These are phyloP conservation scores for Nevesoporus exiguus DNA, from an alignment of 768 basidiomycete species.

Conservation along the genomic window DNA sequence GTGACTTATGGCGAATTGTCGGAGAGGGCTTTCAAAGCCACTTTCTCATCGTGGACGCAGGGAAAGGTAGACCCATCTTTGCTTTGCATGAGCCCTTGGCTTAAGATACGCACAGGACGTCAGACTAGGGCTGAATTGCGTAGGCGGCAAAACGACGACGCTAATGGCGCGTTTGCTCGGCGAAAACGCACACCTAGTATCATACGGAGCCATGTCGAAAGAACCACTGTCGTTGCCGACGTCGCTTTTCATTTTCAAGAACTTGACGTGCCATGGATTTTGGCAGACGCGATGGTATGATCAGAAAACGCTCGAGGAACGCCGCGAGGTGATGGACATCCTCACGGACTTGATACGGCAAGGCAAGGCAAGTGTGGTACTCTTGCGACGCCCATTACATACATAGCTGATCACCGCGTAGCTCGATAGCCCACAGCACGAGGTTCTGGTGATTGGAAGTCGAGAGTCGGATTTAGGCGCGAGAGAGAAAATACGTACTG, in stretches of 20 bases:
- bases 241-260: slow-evolving; percentile 81
- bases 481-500: slow-evolving; percentile 30
- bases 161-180: slow-evolving; percentile 68
- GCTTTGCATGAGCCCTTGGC: slow-evolving; percentile 14
- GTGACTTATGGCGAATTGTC: slow-evolving; percentile 72
- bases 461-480: slow-evolving; percentile 39
- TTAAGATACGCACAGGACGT: too few species aligned
- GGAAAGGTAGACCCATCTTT: slow-evolving; percentile 44
- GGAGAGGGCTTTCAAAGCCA: slow-evolving; percentile 51
- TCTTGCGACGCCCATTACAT: background rate
- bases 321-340: slow-evolving; percentile 47
- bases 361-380: slow-evolving; percentile 44
- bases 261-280: slow-evolving; percentile 71
- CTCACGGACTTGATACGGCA: slow-evolving; percentile 52
- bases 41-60: slow-evolving; percentile 60
- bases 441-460: slow-evolving; percentile 55
- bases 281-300: slow-evolving; percentile 77
- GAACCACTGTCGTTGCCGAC: slow-evolving; percentile 74
- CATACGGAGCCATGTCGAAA: slow-evolving; percentile 91
- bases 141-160: slow-evolving; percentile 65
- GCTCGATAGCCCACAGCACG: slow-evolving; percentile 68
- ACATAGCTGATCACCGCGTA: slow-evolving; percentile 27
- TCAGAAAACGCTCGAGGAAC: slow-evolving; percentile 44
- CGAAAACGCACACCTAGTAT: slow-evolving; percentile 67
- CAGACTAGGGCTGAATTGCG: slow-evolving; percentile 52